Conservation (phyloP, 2,329 filamentous ascomycete species). For the Capronia epimyces region DNA sequence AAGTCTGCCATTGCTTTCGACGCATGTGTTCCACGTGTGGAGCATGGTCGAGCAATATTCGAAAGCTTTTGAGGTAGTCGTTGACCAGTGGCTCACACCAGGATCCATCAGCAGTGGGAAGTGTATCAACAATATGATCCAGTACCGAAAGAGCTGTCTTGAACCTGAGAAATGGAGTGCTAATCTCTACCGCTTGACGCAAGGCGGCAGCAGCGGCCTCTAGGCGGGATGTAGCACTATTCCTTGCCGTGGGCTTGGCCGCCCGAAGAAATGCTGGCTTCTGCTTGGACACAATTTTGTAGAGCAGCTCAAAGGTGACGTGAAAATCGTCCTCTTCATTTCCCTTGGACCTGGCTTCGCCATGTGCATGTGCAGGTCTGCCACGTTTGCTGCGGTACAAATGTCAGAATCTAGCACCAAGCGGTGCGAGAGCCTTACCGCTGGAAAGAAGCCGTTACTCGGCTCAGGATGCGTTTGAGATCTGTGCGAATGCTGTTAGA, state of each 20-base stretch:
- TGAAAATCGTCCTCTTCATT: constrained; percentile 76
- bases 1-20: constrained; percentile 60
- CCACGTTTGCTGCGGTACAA: neutral
- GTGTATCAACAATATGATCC: constrained; percentile 72
- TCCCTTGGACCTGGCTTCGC: constrained; percentile 27
- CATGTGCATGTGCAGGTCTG: neutral
- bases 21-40: constrained; percentile 76
- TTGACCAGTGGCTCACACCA: constrained; percentile 61
- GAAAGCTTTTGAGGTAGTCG: constrained; percentile 73
- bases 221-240: constrained; percentile 53
- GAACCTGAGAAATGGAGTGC: constrained; percentile 60
- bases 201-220: constrained; percentile 65
- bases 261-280: constrained; percentile 58
- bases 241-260: constrained; percentile 47
- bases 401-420: neutral
- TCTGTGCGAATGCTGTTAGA: constrained; percentile 36
- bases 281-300: constrained; percentile 65
- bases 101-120: constrained; percentile 59
- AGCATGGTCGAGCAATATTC: constrained; percentile 63
- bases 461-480: constrained; percentile 52
- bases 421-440: constrained; percentile 4
- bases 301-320: constrained; percentile 73
- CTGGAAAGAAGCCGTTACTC: constrained; percentile 39
- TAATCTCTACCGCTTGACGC: constrained; percentile 65
- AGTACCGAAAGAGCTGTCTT: constrained; percentile 76